phyloP scores from a whole-genome alignment of 345 rosid genomes.

The Populus simonii region DNA sequence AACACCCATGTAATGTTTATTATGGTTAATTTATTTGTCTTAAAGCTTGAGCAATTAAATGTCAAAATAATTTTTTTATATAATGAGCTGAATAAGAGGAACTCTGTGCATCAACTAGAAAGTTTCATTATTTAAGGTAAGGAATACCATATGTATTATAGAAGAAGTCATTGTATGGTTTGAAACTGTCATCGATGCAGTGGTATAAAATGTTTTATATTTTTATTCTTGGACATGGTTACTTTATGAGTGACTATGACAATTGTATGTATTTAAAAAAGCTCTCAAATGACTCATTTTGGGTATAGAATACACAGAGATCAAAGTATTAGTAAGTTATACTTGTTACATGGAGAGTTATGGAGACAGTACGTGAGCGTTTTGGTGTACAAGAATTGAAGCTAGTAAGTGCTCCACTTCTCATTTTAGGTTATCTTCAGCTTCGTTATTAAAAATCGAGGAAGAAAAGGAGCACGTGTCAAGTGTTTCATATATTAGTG shows the following conservation, averaged over 20 bases:
- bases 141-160: neutral
- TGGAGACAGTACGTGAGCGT: accelerated
- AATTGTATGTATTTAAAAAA: neutral
- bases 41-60: neutral
- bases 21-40: neutral
- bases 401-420: accelerated
- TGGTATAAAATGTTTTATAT: neutral
- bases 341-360: too few relatives aligned
- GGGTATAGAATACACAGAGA: accelerated
- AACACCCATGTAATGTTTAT: neutral
- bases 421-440: too few relatives aligned
- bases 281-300: neutral
- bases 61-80: neutral
- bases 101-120: neutral
- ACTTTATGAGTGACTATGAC: neutral
- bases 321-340: too few relatives aligned
- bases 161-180: neutral
- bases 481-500: too few relatives aligned
- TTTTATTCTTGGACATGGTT: neutral
- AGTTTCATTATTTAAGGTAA: neutral
- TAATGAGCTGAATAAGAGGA: neutral
- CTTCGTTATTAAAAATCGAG: too few relatives aligned
- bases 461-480: too few relatives aligned
- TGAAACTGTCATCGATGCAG: too few relatives aligned
- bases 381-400: too few relatives aligned